Percentiles rank a stretch among this genome's conserved stretches.
These are phyloP conservation scores for Aspergillus piperis DNA, from an alignment of 2,329 filamentous ascomycete species.

Conservation along the genomic window DNA sequence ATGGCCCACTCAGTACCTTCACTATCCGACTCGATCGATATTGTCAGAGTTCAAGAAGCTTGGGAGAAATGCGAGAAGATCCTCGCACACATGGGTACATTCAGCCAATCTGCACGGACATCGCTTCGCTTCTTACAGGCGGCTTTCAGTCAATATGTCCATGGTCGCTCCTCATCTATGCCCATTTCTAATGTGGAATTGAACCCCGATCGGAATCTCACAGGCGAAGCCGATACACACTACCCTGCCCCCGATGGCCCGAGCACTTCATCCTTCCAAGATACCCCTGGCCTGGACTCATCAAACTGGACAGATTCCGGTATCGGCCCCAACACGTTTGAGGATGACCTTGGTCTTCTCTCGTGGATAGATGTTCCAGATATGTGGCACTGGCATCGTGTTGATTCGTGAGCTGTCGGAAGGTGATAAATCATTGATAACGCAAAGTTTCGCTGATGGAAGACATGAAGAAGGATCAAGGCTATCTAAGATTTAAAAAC, in stretches of 20 bases:
- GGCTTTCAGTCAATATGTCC: not conserved
- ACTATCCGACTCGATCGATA: slow-evolving; percentile 24
- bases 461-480: no score
- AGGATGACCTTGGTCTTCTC: not conserved
- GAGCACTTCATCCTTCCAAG: not conserved
- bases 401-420: not conserved
- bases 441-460: no score
- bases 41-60: slow-evolving; percentile 19
- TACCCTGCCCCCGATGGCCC: not conserved
- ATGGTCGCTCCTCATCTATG: not conserved
- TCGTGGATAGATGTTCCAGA: not conserved
- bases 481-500: no score
- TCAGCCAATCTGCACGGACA: slow-evolving; percentile 33
- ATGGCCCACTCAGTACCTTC: slow-evolving; percentile 31
- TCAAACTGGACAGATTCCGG: not conserved
- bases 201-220: not conserved
- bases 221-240: not conserved
- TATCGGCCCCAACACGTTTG: not conserved
- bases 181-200: not conserved
- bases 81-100: slow-evolving; percentile 29
- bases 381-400: not conserved
- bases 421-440: no score
- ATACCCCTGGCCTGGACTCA: not conserved
- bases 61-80: slow-evolving; percentile 34
- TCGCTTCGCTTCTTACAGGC: slow-evolving; percentile 32